A percentile compares a stretch with the other conserved stretches of the same genome.
phyloP scores from a whole-genome alignment of 495 filamentous ascomycete species.

The Cladorrhinum samala region DNA sequence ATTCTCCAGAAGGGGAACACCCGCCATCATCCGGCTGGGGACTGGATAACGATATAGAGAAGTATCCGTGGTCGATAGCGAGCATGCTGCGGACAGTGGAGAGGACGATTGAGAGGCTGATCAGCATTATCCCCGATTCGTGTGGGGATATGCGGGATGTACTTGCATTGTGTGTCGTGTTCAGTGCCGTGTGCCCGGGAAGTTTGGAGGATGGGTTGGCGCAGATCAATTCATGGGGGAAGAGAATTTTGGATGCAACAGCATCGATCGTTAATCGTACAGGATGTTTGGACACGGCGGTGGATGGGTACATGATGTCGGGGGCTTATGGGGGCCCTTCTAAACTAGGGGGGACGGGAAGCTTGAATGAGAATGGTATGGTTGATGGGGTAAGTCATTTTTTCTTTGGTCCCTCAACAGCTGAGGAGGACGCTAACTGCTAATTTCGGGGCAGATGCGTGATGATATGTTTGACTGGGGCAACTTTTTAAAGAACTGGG shows the following conservation, averaged over 20 bases:
- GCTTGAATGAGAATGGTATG: background rate
- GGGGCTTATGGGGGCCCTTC: background rate
- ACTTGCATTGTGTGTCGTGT: conserved; percentile 1
- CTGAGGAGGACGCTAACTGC: background rate
- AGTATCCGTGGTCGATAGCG: background rate
- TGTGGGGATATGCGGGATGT: background rate
- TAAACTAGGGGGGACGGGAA: background rate
- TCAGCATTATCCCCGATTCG: background rate
- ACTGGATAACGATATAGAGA: background rate
- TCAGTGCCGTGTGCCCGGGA: background rate
- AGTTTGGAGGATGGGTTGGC: background rate
- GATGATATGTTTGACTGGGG: background rate
- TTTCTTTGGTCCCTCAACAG: background rate
- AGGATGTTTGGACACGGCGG: background rate
- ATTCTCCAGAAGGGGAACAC: background rate
- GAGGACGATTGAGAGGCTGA: background rate
- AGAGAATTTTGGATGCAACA: background rate
- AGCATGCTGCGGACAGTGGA: background rate
- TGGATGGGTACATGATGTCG: no score
- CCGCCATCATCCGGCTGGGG: background rate
- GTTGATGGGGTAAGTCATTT: conserved; percentile 1
- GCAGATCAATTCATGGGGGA: background rate
- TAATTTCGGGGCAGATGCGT: background rate
- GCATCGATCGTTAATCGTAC: background rate
- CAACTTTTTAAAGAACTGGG: background rate